phyloP scores from a whole-genome alignment of 1,139 yeast genomes.

The Candida tunisiensis region DNA sequence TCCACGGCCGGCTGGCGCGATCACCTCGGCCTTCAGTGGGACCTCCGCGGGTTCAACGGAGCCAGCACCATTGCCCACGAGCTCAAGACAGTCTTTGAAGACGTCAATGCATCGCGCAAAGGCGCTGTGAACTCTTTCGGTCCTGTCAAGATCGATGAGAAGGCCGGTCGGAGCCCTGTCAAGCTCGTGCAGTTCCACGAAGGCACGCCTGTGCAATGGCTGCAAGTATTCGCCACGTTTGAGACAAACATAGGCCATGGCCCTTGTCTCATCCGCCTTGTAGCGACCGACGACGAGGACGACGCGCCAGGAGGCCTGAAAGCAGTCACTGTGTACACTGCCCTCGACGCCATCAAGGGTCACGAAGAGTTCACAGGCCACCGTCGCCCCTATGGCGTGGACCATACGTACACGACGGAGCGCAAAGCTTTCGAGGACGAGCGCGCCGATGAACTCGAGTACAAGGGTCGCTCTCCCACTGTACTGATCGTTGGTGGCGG shows the following conservation, averaged over 20 bases:
- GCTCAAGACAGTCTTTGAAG: no score
- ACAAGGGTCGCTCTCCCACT: conserved; percentile 18
- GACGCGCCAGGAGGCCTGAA: conserved; percentile 16
- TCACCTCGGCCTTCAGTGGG: no score
- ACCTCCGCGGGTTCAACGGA: no score
- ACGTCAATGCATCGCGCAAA: no score
- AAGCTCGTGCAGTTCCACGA: no score
- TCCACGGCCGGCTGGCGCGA: no score
- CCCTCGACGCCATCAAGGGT: conserved; percentile 20
- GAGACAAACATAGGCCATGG: conserved; percentile 20
- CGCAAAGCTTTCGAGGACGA: conserved; percentile 10
- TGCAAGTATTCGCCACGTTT: no score
- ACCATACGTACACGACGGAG: conserved; percentile 18
- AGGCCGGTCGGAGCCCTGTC: no score
- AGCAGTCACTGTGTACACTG: conserved; percentile 21
- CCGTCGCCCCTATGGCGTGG: conserved; percentile 22
- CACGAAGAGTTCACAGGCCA: conserved; percentile 20
- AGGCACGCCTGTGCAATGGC: no score
- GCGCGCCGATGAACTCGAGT: conserved; percentile 19
- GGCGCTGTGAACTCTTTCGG: no score
- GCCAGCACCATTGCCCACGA: no score
- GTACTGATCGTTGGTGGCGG: conserved; percentile 30
- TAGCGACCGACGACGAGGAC: conserved; percentile 15
- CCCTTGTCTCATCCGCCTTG: conserved; percentile 19
- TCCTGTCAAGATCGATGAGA: no score